Base-by-base conservation (phyloP, 73 alveolate genomes). In the Diophrys sp. region DNA sequence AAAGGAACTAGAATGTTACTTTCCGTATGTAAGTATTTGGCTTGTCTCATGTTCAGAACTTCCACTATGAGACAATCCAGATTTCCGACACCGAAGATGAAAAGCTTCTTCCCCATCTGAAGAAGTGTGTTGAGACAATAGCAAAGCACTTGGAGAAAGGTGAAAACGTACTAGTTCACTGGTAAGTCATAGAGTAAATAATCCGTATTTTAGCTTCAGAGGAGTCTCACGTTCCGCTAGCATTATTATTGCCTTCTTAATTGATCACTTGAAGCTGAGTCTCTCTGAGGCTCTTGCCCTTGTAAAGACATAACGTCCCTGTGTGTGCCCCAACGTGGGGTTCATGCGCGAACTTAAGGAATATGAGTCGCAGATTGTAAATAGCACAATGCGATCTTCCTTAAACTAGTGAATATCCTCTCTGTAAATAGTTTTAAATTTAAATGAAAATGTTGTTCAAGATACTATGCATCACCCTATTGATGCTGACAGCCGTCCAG, bases 201-300 rank as follows among this genome's bases (percentile, higher is more conserved):
- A n/a, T n/a, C n/a, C n/a, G n/a, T n/a, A n/a, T n/a, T n/a, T n/a
- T n/a, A n/a, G n/a, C 80, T 87, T 55, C 68, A 94, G 94, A 14
- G 96, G 96, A 27, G 86, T 86, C 14, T 89, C 96, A 0, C 31
- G 96, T 31, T 69, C 88, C 30, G 83, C 91, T 0, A 80, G 91
- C 24, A 74, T 89, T 11, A 79, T 81, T 24, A 75, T 79, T 33
- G 93, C 94, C 54, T 90, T 78, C 55, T 70, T 90, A 27, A 80
- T 83, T 82, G 31, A 71, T 32, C 77, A 88, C 31, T 82, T 84
- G 27, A 83, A 83, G 44, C 71, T 82, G 76, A 56, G 82, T 14
- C 33, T 82, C 26, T 33, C 73, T 26, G 84, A 74, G 0, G 96
- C 94, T 28, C 54, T 79, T 33, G 69, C 44, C 25, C 69, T 75